Evolutionary conservation across 2,329 filamentous ascomycete species (phyloP), one percentile per base, ranked within the genome.

Genomic region (Dactylellina leptospora): DNA sequence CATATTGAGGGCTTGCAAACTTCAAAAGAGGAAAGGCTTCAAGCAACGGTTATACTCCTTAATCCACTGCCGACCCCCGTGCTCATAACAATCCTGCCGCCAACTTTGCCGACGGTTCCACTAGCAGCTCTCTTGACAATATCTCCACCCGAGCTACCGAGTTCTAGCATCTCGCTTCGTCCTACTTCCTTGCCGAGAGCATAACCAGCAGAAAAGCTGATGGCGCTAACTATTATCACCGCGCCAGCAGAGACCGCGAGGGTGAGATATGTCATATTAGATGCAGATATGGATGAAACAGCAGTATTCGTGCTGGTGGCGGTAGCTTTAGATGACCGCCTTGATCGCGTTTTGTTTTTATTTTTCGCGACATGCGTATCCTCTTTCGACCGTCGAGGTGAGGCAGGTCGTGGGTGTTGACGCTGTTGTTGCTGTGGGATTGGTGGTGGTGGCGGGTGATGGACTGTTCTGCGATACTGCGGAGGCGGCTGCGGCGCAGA

Each of bases 201-300:
- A 76, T 88, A 89, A 9, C 88, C 87, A 6, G 87, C 87, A 1
- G 87, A 86, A 75, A 90, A 90, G 1, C 87, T 87, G 30, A 90
- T 87, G 1, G 88, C 87, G 5, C 85, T 87, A 2, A 90, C 85
- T 9, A 90, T 82, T 6, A 90, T 86, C 1, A 90, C 85, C 0
- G 89, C 87, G 16, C 88, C 87, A 5, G 87, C 87, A 63, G 85
- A 86, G 59, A 89, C 83, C 4, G 87, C 85, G 9, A 73, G 69
- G 9, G 61, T 73, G 13, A 73, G 60, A 30, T 68, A 73, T 36
- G 71, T 63, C 62, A 74, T 74, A 23, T 69, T 71, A 20, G 56
- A 56, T 20, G 63, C 56, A 1, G 68, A 58, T 28, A 72, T 56
- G 10, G 55, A 44, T 10, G 53, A 22, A 18, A 55, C 30, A 36